Evolutionary conservation across 148 eudicot species (phyloP), one percentile per base, ranked within the genome.

Genomic region (Oxyria digyna): DNA sequence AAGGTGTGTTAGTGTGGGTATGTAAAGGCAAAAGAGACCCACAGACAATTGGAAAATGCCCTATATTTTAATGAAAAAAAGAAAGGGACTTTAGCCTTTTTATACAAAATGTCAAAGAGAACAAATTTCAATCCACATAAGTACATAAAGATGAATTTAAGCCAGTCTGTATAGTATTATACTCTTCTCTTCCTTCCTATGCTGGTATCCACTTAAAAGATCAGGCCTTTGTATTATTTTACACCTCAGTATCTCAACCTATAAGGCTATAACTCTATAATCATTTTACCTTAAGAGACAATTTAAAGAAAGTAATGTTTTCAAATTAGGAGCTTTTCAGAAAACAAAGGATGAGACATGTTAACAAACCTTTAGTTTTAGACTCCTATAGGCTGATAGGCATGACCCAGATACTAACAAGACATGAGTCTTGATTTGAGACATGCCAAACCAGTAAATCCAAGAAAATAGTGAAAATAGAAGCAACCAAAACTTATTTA

Each of bases 91-190:
- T 59, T 59, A 14, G 18, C 18, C 65, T 59, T 59, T 59, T 59
- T 29, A 59, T 59, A 31, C 38, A 59, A 59, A 31, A 59, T 59
- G 65, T 59, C 65, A 59, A 59, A 59, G 65, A 59, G 65, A 59
- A 59, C 65, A 59, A 59, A 59, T 59, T 59, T 59, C 65, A 59
- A 59, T 59, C 65, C 65, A 59, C 65, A 59, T 59, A 59, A 59
- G 65, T 59, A 59, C 65, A 59, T 59, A 59, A 59, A 59, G 65
- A 59, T 59, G 65, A 59, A 59, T 59, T 59, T 59, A 59, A 59
- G 65, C 65, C 65, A 59, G 35, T 59, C 65, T 59, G 63, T 26
- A 27, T 55, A 27, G 14, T 24, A 12, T 24, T 26, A 55, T 24
- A 59, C 37, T 13, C 33, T 26, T 55, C 32, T 55, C 32, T 55